Conservation (phyloP, 2,329 filamentous ascomycete species). For the Fusarium neocosmosporiellum region DNA sequence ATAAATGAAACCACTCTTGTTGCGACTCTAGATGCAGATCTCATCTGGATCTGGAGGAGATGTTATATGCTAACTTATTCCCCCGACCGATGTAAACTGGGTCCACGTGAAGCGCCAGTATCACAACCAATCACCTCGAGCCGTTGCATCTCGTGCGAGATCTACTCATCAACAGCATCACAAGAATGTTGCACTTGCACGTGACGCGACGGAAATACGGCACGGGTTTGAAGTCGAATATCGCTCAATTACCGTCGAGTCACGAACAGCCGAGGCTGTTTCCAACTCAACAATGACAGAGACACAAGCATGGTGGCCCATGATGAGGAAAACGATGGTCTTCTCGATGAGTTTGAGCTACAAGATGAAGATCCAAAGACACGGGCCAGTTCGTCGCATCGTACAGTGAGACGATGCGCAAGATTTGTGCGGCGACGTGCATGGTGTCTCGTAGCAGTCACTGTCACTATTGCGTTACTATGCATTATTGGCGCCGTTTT, state of each 20-base stretch:
- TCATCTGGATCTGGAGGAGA: conserved; percentile 51
- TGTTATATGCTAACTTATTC: background rate
- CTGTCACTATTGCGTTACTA: background rate
- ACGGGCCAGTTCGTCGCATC: background rate
- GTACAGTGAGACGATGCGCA: background rate
- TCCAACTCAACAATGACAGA: background rate
- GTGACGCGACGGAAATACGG: background rate
- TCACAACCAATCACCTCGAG: background rate
- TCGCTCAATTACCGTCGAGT: background rate
- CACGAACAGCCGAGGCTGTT: background rate
- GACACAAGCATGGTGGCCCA: background rate
- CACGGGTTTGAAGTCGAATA: background rate
- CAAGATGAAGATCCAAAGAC: background rate
- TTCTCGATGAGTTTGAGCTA: background rate
- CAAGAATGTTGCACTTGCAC: background rate
- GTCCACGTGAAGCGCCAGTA: conserved; percentile 53
- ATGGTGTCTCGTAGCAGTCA: background rate
- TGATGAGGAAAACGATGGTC: background rate
- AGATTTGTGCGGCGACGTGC: background rate
- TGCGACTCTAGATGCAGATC: background rate
- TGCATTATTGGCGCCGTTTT: background rate
- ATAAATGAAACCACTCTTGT: background rate
- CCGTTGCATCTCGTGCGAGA: background rate
- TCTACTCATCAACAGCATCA: background rate
- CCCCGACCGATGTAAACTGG: conserved; percentile 59